Evolutionary conservation across 805 yeast species (phyloP).

Genomic region (Metschnikowia lochheadii): DNA sequence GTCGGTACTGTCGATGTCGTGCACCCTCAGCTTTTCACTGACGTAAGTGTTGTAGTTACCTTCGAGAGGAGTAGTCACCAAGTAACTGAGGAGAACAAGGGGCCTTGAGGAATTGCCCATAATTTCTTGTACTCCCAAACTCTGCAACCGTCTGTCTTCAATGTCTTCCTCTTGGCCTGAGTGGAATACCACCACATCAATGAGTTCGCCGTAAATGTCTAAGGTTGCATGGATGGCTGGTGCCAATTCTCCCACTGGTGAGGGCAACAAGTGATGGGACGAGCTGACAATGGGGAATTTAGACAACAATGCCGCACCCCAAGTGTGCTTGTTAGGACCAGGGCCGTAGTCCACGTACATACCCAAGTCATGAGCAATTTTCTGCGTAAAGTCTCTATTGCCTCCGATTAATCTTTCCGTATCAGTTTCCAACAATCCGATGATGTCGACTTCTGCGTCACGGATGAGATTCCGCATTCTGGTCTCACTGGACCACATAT

Average conservation of each 20-base stretch:
- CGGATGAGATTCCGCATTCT: constrained; percentile 79
- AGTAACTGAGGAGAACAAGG: constrained; percentile 79
- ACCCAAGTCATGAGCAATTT: constrained; percentile 84
- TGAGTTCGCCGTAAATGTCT: constrained; percentile 79
- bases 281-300: constrained; percentile 91
- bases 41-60: constrained; percentile 94
- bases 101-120: constrained; percentile 85
- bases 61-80: constrained; percentile 80
- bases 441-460: constrained; percentile 86
- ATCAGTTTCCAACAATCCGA: constrained; percentile 89
- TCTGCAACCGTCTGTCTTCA: constrained; percentile 87
- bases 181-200: constrained; percentile 96
- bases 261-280: constrained; percentile 86
- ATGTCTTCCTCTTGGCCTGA: constrained; percentile 97
- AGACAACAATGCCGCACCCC: constrained; percentile 93
- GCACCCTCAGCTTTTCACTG: constrained; percentile 77
- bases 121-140: constrained; percentile 65
- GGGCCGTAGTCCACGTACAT: constrained; percentile 98
- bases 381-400: constrained; percentile 88
- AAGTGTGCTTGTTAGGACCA: constrained; percentile 95
- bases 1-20: constrained; percentile 88
- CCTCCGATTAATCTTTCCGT: constrained; percentile 94
- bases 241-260: constrained; percentile 97
- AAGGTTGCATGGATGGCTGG: constrained; percentile 97
- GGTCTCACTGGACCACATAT: constrained; percentile 94